These are phyloP conservation scores for Penicillium palitans DNA, from an alignment of 2,329 filamentous ascomycete species.

Conservation along the genomic window DNA sequence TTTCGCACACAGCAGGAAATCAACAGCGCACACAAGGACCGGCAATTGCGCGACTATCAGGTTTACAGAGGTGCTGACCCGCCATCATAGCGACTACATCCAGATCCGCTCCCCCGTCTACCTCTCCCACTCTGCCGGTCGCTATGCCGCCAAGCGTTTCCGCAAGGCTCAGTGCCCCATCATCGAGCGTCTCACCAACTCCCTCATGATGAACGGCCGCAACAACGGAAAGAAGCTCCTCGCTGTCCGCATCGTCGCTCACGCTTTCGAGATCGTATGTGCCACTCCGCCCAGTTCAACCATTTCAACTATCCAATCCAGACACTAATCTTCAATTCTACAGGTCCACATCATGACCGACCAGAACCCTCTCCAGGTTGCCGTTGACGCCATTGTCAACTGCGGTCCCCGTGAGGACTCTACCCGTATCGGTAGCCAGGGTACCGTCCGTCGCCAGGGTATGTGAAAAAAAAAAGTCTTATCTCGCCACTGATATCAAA, in stretches of 20 bases:
- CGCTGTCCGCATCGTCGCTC: conserved; percentile 98
- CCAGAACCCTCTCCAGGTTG: conserved; percentile 99
- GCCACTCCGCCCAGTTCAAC: background rate
- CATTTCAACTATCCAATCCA: background rate
- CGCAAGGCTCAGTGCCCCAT: conserved; percentile 99
- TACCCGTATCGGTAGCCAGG: conserved; percentile 98
- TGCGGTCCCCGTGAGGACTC: conserved; percentile 99
- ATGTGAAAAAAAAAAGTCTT: background rate
- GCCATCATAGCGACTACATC: conserved; percentile 84
- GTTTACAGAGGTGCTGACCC: conserved; percentile 33
- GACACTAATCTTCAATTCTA: conserved; percentile 23
- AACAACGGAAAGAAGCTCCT: conserved; percentile 99
- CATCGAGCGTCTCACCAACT: conserved; percentile 99
- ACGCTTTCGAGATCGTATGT: conserved; percentile 99
- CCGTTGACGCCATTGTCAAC: conserved; percentile 99
- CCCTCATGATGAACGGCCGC: conserved; percentile 99
- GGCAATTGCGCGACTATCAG: conserved; percentile 10
- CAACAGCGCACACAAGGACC: conserved; percentile 9
- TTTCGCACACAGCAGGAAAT: conserved; percentile 12
- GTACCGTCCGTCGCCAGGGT: conserved; percentile 95
- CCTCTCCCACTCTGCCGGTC: conserved; percentile 96
- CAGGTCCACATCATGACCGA: conserved; percentile 99
- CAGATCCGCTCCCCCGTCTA: conserved; percentile 99
- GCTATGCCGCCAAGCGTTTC: conserved; percentile 99
- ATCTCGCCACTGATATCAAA: background rate